A percentile compares a stretch with the other conserved stretches of the same genome.
phyloP scores from a whole-genome alignment of 2,329 filamentous ascomycete genomes.

The Cercospora sesami region DNA sequence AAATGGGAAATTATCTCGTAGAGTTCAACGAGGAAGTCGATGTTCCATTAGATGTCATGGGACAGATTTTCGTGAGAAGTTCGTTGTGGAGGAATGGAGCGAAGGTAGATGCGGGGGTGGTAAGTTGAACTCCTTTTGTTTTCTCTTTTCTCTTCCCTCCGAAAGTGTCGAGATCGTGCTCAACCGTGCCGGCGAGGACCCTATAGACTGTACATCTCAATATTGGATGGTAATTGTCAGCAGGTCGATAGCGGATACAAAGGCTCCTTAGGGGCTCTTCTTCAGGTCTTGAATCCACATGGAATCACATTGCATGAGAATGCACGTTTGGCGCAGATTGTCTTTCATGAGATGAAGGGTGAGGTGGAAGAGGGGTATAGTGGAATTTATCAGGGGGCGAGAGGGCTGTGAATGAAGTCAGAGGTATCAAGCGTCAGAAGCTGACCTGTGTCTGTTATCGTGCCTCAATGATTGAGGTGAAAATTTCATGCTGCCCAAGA shows the following conservation, averaged over 20 bases:
- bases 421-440: neutral
- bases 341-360: slow-evolving; percentile 43
- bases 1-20: slow-evolving; percentile 41
- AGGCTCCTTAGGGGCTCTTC: slow-evolving; percentile 44
- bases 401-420: neutral
- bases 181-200: too few relatives aligned
- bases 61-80: slow-evolving; percentile 41
- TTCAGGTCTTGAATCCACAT: slow-evolving; percentile 35
- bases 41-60: slow-evolving; percentile 46
- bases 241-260: slow-evolving; percentile 47
- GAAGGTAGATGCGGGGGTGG: slow-evolving; percentile 41
- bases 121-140: neutral
- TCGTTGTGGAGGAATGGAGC: slow-evolving; percentile 47
- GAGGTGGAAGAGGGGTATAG: slow-evolving; percentile 41
- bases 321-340: slow-evolving; percentile 46
- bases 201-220: neutral
- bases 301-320: slow-evolving; percentile 40
- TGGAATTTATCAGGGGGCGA: slow-evolving; percentile 41
- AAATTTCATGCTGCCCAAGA: neutral
- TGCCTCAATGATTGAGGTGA: neutral
- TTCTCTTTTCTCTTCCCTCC: too few relatives aligned
- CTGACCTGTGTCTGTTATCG: neutral
- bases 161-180: neutral
- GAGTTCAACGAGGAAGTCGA: slow-evolving; percentile 47
- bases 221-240: neutral